Conservation (phyloP, 306 rosid species). For the Malus sylvestris region DNA sequence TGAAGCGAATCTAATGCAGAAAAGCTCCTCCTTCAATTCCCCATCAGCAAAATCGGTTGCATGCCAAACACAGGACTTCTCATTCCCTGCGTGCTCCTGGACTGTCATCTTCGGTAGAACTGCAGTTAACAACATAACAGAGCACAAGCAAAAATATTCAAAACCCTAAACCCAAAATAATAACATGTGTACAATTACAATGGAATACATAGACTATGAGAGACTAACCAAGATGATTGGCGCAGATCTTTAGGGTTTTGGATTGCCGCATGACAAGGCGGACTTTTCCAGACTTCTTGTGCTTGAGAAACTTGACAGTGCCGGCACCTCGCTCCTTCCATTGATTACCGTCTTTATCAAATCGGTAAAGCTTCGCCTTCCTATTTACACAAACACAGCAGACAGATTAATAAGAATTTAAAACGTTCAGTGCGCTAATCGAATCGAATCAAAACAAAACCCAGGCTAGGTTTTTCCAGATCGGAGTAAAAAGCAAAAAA, state of each 20-base stretch:
- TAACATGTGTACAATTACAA: background rate
- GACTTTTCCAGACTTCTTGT: constrained; percentile 56
- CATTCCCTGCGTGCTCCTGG: constrained; percentile 95
- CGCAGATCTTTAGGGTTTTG: constrained; percentile 86
- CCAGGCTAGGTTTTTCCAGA: background rate
- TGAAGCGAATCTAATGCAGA: constrained; percentile 90
- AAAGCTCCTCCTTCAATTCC: constrained; percentile 89
- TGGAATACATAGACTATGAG: background rate
- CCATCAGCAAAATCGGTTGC: constrained; percentile 94
- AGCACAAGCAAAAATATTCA: background rate
- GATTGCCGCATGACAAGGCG: constrained; percentile 90
- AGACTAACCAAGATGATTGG: constrained; percentile 72
- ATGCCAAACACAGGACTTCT: constrained; percentile 95
- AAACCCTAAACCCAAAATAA: background rate
- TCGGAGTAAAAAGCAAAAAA: background rate
- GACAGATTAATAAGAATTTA: background rate
- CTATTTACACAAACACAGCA: constrained; percentile 25
- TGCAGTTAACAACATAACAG: constrained; percentile 13
- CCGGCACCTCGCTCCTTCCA: constrained; percentile 97
- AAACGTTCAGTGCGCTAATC: background rate
- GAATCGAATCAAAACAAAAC: background rate
- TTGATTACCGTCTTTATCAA: constrained; percentile 78
- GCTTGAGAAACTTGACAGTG: constrained; percentile 69
- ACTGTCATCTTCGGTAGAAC: constrained; percentile 71
- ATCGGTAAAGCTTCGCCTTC: constrained; percentile 87